Percentiles rank a stretch among this genome's conserved stretches.
These are phyloP conservation scores for Elaeis guineensis DNA, from an alignment of 176 grass and related monocot species.

Conservation along the genomic window DNA sequence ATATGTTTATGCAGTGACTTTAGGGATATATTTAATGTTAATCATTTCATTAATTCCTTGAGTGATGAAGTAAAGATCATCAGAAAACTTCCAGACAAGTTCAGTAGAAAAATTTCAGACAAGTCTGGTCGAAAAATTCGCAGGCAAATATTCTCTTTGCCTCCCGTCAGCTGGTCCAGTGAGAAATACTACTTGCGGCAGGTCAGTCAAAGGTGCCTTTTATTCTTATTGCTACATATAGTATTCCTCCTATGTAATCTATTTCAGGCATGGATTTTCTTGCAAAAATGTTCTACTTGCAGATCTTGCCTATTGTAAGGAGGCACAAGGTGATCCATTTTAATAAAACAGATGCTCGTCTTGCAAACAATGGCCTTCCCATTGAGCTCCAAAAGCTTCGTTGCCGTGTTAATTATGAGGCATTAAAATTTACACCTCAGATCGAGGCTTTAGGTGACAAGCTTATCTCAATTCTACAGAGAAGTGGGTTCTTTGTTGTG, in stretches of 20 bases:
- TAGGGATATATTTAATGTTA: constrained; percentile 81
- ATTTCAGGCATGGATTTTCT: too few relatives aligned
- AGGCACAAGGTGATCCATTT: constrained; percentile 91
- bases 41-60: constrained; percentile 91
- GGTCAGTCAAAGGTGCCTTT: constrained; percentile 37
- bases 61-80: constrained; percentile 93
- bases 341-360: constrained; percentile 72
- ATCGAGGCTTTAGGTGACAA: constrained; percentile 82
- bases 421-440: constrained; percentile 73
- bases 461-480: constrained; percentile 59
- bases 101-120: constrained; percentile 34
- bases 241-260: too few relatives aligned
- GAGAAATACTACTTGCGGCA: constrained; percentile 94
- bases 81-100: constrained; percentile 68
- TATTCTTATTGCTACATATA: not conserved
- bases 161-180: constrained; percentile 89
- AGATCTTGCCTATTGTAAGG: constrained; percentile 83
- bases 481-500: constrained; percentile 60
- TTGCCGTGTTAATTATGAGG: constrained; percentile 73
- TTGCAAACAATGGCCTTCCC: constrained; percentile 87
- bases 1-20: constrained; percentile 49
- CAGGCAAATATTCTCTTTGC: constrained; percentile 62
- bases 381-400: constrained; percentile 75
- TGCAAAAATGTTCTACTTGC: not conserved
- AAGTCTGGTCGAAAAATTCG: constrained; percentile 41